Evolutionary conservation across 441 rosid genomes (phyloP).

Genomic region (Jatropha multifida): DNA sequence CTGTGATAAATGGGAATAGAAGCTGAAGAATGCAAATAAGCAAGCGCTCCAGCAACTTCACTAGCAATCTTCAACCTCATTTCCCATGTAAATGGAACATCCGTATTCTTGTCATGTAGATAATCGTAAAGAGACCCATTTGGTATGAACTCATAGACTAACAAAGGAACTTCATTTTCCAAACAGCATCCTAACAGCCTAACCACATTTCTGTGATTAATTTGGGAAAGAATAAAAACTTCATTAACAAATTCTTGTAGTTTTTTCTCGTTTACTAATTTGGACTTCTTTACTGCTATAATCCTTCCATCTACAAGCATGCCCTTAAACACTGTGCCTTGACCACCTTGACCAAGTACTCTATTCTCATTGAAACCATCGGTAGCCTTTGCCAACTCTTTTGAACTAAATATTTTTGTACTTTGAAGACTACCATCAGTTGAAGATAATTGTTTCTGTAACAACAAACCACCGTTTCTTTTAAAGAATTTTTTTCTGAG

Average conservation of each 20-base stretch:
- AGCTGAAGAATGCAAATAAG: conserved; percentile 34
- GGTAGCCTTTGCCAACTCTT: conserved; percentile 30
- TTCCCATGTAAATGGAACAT: conserved; percentile 30
- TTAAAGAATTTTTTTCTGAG: conserved; percentile 27
- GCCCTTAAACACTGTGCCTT: conserved; percentile 41
- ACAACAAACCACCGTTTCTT: conserved; percentile 30
- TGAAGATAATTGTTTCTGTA: conserved; percentile 27
- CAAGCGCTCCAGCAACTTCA: conserved; percentile 34
- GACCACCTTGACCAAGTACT: conserved; percentile 39
- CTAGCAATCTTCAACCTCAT: conserved; percentile 28
- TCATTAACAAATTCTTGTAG: conserved; percentile 38
- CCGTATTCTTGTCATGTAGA: conserved; percentile 27
- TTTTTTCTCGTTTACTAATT: conserved; percentile 20
- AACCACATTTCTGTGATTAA: conserved; percentile 41
- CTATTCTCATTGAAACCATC: conserved; percentile 24
- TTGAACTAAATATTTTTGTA: conserved; percentile 25
- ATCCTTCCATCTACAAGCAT: conserved; percentile 37
- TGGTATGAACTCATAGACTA: conserved; percentile 36
- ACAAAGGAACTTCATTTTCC: conserved; percentile 36
- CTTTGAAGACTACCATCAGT: conserved; percentile 9
- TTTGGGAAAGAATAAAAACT: conserved; percentile 37
- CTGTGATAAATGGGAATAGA: conserved; percentile 36
- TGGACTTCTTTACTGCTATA: conserved; percentile 34
- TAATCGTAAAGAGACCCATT: conserved; percentile 33
- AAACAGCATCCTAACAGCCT: conserved; percentile 39